Evolutionary conservation across 2,329 filamentous ascomycete genomes (phyloP).

Genomic region (Fusarium duplospermum): DNA sequence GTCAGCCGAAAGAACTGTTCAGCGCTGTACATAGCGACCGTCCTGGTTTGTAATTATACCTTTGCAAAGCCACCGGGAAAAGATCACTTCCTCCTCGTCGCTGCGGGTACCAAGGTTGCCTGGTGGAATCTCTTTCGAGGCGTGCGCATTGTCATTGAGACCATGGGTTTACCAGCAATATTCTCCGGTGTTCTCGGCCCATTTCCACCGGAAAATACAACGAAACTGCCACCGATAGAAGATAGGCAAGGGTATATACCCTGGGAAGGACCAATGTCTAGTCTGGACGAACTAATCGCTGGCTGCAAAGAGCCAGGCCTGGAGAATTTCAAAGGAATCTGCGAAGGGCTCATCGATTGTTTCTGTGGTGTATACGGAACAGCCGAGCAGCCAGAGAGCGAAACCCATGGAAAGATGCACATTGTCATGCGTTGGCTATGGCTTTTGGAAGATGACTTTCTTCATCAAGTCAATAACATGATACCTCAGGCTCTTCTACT

Average conservation of each 20-base stretch:
- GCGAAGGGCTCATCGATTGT: background rate
- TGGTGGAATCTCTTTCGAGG: background rate
- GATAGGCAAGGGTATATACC: background rate
- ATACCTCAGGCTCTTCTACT: slow-evolving; percentile 1
- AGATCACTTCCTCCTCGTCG: background rate
- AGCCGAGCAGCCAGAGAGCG: background rate
- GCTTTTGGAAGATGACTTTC: slow-evolving; percentile 9
- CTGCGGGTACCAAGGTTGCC: background rate
- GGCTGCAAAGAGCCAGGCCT: background rate
- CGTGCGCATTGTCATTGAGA: background rate
- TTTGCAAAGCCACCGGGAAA: background rate
- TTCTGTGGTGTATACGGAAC: background rate
- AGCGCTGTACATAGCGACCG: background rate
- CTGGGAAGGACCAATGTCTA: background rate
- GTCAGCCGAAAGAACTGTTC: background rate
- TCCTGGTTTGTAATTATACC: background rate
- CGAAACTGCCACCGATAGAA: background rate
- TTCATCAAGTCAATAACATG: slow-evolving; percentile 4
- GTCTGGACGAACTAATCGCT: background rate
- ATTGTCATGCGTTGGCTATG: slow-evolving; percentile 18
- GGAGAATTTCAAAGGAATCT: background rate
- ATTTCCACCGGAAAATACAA: background rate
- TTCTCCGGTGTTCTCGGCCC: background rate
- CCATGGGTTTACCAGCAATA: background rate
- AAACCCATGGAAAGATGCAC: slow-evolving; percentile 5